Base-by-base conservation (phyloP, 179 eudicot species). In the Gypsophila paniculata region DNA sequence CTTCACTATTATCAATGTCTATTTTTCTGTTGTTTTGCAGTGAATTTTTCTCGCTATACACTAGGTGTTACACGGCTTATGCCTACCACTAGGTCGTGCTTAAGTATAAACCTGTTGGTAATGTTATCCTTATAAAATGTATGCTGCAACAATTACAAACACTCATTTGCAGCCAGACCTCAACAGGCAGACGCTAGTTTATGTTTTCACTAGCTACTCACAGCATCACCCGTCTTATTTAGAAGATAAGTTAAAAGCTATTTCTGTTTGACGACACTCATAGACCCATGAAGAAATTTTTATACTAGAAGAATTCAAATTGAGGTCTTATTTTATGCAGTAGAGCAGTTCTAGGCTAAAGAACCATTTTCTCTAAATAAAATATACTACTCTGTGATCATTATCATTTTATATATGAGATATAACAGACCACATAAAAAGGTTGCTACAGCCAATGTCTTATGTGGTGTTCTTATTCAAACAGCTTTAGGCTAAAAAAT, bases 121-220 rank as follows among this genome's bases (percentile, higher is more conserved):
- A 7, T 69, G 25, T 46, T 49, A 67, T 49, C 13, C 4, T 4
- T 32, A 8, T 14, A 4, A 59, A 29, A 32, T 61, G 2, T 32
- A 21, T 23, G 53, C 12, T 67, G 32, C 39, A 61, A 61, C 42
- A 61, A 36, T 32, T 61, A 13, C 17, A 60, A 34, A n/a, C 48
- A 38, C 68, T 60, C 32, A 17, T 17, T 32, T 61, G 44, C 65
- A 61, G 65, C 65, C 65, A 23, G 64, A 17, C 18, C n/a, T 13
- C 36, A 21, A 59, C 29, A 59, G 14, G 38, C 25, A 10, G 14
- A 59, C 29, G 29, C n/a, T 59, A 14, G 25, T 15, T 26, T 36
- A 25, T 5, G 14, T 59, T 23, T 11, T 59, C 62, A 23, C 62
- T 22, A 54, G 22, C 59, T 54, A 54, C 59, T 54, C 23, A 13